Conservation (phyloP, 2,329 filamentous ascomycete species). For the Aspergillus fructus region DNA sequence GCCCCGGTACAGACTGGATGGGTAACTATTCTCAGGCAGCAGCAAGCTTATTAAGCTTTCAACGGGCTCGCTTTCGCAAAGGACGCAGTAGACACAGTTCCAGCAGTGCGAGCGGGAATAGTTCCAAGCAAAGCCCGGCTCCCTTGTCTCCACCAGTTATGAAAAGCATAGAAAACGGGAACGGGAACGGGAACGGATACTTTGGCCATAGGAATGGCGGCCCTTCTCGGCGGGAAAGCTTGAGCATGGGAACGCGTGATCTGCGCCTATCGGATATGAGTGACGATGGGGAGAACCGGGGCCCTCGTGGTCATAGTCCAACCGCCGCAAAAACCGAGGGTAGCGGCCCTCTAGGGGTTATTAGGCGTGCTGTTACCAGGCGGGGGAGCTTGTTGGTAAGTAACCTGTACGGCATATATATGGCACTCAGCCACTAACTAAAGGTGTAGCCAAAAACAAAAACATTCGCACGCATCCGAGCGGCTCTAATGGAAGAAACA, state of each 20-base stretch:
- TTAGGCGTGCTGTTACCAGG: constrained; percentile 78
- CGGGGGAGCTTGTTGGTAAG: constrained; percentile 84
- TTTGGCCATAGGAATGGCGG: constrained; percentile 52
- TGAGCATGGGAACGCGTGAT: constrained; percentile 87
- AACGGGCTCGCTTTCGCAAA: constrained; percentile 58
- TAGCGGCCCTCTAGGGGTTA: constrained; percentile 69
- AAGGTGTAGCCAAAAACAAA: constrained; percentile 81
- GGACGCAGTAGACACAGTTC: constrained; percentile 65
- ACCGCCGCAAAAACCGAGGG: constrained; percentile 35
- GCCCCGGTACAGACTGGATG: constrained; percentile 63
- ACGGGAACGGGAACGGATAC: constrained; percentile 50
- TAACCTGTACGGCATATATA: constrained; percentile 14
- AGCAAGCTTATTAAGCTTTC: constrained; percentile 78
- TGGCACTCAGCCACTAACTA: constrained; percentile 2
- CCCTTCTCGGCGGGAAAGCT: constrained; percentile 73
- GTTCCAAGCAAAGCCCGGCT: constrained; percentile 65
- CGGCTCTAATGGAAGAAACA: constrained; percentile 82
- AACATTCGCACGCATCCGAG: constrained; percentile 88
- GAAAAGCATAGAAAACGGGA: constrained; percentile 54
- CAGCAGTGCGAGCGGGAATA: constrained; percentile 69
- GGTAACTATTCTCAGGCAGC: constrained; percentile 66
- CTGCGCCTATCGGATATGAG: constrained; percentile 76
- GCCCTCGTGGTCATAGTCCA: constrained; percentile 35
- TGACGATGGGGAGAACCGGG: constrained; percentile 68
- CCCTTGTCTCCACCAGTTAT: constrained; percentile 74